A percentile compares a stretch with the other conserved stretches of the same genome.
Conservation (phyloP, 257 asterid genomes). For the Rhazya stricta region DNA sequence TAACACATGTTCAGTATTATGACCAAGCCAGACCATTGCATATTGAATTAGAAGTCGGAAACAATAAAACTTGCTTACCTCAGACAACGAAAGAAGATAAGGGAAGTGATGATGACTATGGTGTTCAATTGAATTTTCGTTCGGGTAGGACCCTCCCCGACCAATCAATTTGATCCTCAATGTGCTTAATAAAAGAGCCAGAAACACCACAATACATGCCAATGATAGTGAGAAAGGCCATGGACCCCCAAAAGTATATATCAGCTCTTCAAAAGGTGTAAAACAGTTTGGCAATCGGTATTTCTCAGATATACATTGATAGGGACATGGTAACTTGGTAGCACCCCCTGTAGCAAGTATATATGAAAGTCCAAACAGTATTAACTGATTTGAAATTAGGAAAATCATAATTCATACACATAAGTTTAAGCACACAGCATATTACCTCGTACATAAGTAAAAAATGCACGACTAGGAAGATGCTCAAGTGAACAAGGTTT, state of each 20-base stretch:
- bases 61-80: constrained; percentile 41
- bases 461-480: constrained; percentile 85
- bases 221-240: constrained; percentile 72
- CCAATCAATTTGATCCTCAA: constrained; percentile 77
- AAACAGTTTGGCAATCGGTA: constrained; percentile 79
- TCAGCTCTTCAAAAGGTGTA: constrained; percentile 90
- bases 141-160: constrained; percentile 51
- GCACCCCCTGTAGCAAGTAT: constrained; percentile 73
- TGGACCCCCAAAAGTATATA: constrained; percentile 91
- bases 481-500: constrained; percentile 59
- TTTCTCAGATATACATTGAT: constrained; percentile 74
- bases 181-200: constrained; percentile 61
- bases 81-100: constrained; percentile 89
- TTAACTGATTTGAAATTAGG: constrained; percentile 4
- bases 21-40: not conserved
- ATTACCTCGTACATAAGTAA: constrained; percentile 78
- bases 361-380: constrained; percentile 22
- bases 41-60: not conserved
- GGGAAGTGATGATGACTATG: constrained; percentile 74
- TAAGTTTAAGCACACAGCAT: constrained; percentile 18
- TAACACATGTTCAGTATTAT: constrained; percentile 9
- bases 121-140: constrained; percentile 53
- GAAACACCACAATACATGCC: constrained; percentile 59
- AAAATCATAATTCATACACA: constrained; percentile 5
- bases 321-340: constrained; percentile 66